Conservation (phyloP, 495 filamentous ascomycete species). For the Penicillium arizonense region DNA sequence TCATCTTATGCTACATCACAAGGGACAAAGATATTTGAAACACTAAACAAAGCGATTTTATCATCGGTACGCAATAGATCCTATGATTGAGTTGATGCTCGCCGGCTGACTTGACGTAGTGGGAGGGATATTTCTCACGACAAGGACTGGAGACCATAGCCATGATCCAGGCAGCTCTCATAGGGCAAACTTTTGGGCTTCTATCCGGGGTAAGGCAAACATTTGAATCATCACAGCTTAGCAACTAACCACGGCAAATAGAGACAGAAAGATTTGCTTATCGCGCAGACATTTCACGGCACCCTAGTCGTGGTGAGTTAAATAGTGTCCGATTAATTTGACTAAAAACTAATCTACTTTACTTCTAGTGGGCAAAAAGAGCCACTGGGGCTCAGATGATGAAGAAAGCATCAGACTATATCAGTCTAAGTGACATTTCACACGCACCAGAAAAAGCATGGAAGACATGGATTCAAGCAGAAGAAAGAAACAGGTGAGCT, state of each 20-base stretch:
- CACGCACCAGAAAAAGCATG: conserved; percentile 12
- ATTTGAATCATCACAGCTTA: too few relatives aligned
- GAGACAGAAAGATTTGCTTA: conserved; percentile 22
- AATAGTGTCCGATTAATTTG: too few relatives aligned
- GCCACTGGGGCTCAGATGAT: too few relatives aligned
- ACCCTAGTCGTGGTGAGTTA: conserved; percentile 24
- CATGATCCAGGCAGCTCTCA: conserved; percentile 32
- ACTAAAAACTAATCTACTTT: too few relatives aligned
- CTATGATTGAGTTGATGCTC: neutral
- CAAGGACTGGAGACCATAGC: conserved; percentile 15
- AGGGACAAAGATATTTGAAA: conserved; percentile 30
- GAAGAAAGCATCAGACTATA: too few relatives aligned
- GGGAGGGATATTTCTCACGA: conserved; percentile 15
- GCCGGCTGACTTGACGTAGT: conserved; percentile 6
- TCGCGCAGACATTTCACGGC: conserved; percentile 33
- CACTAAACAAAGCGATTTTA: conserved; percentile 31
- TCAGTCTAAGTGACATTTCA: neutral
- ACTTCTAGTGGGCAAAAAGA: neutral
- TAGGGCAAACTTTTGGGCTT: conserved; percentile 39
- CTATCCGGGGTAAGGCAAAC: conserved; percentile 23
- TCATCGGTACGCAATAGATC: conserved; percentile 19
- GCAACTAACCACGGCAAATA: neutral
- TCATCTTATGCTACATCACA: conserved; percentile 22
- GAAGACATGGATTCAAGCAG: conserved; percentile 16
- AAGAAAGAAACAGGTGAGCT: conserved; percentile 20